A percentile compares a stretch with the other conserved stretches of the same genome.
Evolutionary conservation across 345 rosid genomes (phyloP).

Genomic region (Lepidium africanum): DNA sequence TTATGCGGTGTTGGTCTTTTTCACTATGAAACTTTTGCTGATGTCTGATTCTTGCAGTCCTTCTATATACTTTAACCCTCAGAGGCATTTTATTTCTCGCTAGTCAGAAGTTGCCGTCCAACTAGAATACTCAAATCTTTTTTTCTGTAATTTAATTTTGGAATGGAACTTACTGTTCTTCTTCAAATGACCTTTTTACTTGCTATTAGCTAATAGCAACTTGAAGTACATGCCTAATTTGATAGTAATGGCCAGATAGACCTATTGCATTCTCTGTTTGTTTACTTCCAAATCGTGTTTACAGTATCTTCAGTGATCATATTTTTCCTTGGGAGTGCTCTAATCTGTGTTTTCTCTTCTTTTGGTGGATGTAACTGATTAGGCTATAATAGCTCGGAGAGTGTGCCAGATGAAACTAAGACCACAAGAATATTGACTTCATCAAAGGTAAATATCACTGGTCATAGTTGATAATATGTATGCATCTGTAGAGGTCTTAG

Average conservation of each 20-base stretch:
- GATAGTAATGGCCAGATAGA: background rate
- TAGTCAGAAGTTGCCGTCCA: background rate
- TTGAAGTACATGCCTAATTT: background rate
- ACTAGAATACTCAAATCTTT: background rate
- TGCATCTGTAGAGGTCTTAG: background rate
- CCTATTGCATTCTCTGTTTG: background rate
- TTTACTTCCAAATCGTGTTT: background rate
- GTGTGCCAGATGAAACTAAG: background rate
- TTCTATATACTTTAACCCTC: background rate
- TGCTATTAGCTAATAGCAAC: background rate
- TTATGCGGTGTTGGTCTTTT: background rate
- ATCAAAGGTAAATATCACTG: conserved; percentile 10
- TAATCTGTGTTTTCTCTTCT: background rate
- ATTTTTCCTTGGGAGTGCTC: background rate
- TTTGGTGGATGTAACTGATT: conserved; percentile 8
- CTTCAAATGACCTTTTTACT: background rate
- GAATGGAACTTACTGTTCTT: background rate
- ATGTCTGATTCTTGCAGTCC: background rate
- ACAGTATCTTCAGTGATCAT: background rate
- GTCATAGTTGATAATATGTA: background rate
- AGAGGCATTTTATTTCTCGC: background rate
- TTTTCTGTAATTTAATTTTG: background rate
- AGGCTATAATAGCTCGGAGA: conserved; percentile 1
- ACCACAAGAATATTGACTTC: background rate
- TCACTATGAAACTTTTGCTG: background rate